Conservation (phyloP, 805 yeast genomes). For the Schizosaccharomyces lindneri region DNA sequence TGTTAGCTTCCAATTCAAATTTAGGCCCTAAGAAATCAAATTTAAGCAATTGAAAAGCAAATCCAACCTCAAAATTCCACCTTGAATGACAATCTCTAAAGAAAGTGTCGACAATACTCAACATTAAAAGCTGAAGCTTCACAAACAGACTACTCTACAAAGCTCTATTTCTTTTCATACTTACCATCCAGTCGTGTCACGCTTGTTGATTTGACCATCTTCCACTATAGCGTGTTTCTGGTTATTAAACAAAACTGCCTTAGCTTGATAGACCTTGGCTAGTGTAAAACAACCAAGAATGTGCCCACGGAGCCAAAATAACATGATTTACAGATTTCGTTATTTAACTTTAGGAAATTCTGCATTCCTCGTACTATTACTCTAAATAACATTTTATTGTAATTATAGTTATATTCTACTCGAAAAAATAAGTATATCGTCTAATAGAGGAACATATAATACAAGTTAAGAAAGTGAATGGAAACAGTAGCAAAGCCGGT, state of each 20-base stretch:
- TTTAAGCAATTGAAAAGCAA: background rate
- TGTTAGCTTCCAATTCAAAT: background rate
- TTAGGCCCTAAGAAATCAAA: background rate
- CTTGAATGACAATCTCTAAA: background rate
- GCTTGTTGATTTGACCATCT: background rate
- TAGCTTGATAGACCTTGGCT: background rate
- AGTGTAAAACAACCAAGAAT: background rate
- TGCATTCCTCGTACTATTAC: too few relatives aligned
- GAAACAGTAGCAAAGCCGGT: too few relatives aligned
- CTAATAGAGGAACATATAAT: too few relatives aligned
- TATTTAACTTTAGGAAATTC: too few relatives aligned
- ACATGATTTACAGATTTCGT: background rate
- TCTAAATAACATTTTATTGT: too few relatives aligned
- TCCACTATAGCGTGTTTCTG: background rate
- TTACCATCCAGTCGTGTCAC: background rate
- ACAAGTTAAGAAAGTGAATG: too few relatives aligned
- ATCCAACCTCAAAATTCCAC: background rate
- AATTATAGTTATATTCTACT: too few relatives aligned
- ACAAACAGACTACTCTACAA: background rate
- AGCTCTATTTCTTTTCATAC: background rate
- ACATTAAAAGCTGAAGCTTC: background rate
- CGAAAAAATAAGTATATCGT: too few relatives aligned
- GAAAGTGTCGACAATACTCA: background rate
- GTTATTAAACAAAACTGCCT: background rate
- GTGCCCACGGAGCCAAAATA: background rate